Conservation (phyloP, 768 basidiomycete species). For the Sutorius australiensis region DNA sequence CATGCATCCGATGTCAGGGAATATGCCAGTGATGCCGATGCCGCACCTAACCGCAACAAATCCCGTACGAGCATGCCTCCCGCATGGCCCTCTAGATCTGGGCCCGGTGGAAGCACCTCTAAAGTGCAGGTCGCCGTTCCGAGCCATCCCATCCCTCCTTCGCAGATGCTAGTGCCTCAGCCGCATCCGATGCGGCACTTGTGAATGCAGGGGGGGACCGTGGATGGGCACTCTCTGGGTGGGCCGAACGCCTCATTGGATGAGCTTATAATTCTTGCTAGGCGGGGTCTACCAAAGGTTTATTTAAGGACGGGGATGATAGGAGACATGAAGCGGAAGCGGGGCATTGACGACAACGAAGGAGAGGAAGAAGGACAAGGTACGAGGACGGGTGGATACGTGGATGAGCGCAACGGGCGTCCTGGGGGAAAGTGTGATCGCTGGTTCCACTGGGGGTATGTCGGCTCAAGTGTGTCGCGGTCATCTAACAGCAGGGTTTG, state of each 20-base stretch:
- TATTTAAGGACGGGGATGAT: conserved; percentile 2
- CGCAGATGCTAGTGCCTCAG: too few species aligned
- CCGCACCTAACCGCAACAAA: too few species aligned
- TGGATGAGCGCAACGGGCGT: too few species aligned
- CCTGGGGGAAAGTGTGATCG: background rate
- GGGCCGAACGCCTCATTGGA: conserved; percentile 20
- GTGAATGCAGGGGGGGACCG: too few species aligned
- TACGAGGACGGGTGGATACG: too few species aligned
- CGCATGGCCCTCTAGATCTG: background rate
- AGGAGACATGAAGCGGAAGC: conserved; percentile 16
- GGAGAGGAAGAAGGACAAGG: background rate
- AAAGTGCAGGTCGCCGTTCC: background rate
- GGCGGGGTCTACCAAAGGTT: conserved; percentile 10
- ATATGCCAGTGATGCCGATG: too few species aligned
- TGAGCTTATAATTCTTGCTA: conserved; percentile 16
- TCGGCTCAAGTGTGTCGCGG: background rate
- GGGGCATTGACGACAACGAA: background rate
- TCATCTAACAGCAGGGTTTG: background rate
- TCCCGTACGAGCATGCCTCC: background rate
- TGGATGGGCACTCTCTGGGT: conserved; percentile 1
- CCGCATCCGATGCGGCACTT: background rate
- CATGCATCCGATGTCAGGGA: too few species aligned
- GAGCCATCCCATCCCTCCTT: background rate
- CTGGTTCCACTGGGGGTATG: background rate
- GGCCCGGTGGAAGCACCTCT: background rate